These are phyloP conservation scores for Triglochin maritima DNA, from an alignment of 106 monocot genomes.

Conservation along the genomic window DNA sequence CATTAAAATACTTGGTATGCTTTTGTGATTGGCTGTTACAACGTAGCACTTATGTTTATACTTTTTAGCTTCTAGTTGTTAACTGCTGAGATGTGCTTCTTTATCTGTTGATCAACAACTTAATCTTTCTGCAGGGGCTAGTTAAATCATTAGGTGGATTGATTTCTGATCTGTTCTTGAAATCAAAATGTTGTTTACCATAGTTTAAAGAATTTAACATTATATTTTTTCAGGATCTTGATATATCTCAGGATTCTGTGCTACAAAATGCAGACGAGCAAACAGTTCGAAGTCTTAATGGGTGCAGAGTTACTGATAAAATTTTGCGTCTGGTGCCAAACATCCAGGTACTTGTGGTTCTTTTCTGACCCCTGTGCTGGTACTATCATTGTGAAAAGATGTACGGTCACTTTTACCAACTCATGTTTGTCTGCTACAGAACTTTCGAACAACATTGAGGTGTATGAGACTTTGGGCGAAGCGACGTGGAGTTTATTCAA, in stretches of 20 bases:
- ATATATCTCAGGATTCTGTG: slow-evolving; percentile 86
- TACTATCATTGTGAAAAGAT: background rate
- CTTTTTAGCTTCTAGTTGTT: too few relatives aligned
- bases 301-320: slow-evolving; percentile 90
- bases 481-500: slow-evolving; percentile 89
- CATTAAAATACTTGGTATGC: background rate
- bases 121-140: too few relatives aligned
- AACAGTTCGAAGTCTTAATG: slow-evolving; percentile 91
- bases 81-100: too few relatives aligned
- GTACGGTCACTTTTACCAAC: background rate
- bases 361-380: background rate
- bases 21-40: background rate
- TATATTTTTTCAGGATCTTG: slow-evolving; percentile 47
- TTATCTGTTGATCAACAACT: too few relatives aligned
- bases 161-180: too few relatives aligned
- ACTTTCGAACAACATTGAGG: slow-evolving; percentile 80
- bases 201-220: too few relatives aligned
- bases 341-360: slow-evolving; percentile 44
- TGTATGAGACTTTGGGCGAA: slow-evolving; percentile 97
- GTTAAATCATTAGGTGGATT: too few relatives aligned
- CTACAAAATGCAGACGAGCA: slow-evolving; percentile 95
- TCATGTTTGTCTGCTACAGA: slow-evolving; percentile 37
- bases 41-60: background rate
- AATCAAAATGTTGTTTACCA: too few relatives aligned
- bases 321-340: slow-evolving; percentile 84